phyloP scores from a whole-genome alignment of 768 basidiomycete genomes.

The Hydnum rufescens region DNA sequence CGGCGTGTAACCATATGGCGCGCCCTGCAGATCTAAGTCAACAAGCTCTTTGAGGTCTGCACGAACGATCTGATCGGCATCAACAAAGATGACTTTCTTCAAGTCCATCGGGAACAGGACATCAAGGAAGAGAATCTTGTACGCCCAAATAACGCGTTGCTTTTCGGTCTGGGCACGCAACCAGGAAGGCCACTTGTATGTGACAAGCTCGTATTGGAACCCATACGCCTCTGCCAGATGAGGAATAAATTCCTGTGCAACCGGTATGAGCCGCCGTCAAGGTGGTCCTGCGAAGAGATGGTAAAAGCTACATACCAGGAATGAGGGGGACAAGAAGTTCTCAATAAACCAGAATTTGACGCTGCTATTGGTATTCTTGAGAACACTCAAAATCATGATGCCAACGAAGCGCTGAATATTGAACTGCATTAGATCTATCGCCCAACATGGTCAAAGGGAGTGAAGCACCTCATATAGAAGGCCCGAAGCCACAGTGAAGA shows the following conservation, averaged over 20 bases:
- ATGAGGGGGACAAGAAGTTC: slow-evolving; percentile 95
- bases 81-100: slow-evolving; percentile 97
- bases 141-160: slow-evolving; percentile 97
- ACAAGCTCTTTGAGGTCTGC: slow-evolving; percentile 89
- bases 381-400: slow-evolving; percentile 94
- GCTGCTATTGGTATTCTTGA: slow-evolving; percentile 79
- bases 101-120: slow-evolving; percentile 98
- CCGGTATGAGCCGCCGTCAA: background rate
- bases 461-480: slow-evolving; percentile 69
- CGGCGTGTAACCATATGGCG: slow-evolving; percentile 89
- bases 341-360: slow-evolving; percentile 99
- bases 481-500: slow-evolving; percentile 97
- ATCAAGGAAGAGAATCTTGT: slow-evolving; percentile 98
- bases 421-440: slow-evolving; percentile 1
- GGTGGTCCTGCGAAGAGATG: background rate
- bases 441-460: background rate
- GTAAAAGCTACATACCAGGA: slow-evolving; percentile 39
- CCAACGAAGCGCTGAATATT: slow-evolving; percentile 71
- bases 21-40: slow-evolving; percentile 80
- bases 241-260: slow-evolving; percentile 71
- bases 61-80: slow-evolving; percentile 93
- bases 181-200: slow-evolving; percentile 99
- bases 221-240: slow-evolving; percentile 78
- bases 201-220: slow-evolving; percentile 93
- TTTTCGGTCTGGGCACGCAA: slow-evolving; percentile 93